Percentiles rank a stretch among this genome's conserved stretches.
Evolutionary conservation across 78 protist genomes (phyloP).

Genomic region (Andalucia godoyi): DNA sequence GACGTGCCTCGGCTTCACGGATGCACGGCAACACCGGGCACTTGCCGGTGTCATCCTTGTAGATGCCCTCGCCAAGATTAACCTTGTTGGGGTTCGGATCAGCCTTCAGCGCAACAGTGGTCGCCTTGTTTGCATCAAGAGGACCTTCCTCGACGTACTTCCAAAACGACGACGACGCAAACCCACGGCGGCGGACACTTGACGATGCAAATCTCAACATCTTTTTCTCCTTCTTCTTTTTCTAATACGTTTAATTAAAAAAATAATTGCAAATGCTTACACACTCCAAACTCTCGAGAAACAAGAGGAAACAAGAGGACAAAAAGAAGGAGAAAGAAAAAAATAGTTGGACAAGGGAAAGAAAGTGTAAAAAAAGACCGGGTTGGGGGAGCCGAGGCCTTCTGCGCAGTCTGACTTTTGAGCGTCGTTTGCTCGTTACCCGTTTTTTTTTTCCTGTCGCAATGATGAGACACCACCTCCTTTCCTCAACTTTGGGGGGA

Average conservation of each 20-base stretch:
- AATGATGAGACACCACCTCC: too few relatives aligned
- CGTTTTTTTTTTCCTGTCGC: too few relatives aligned
- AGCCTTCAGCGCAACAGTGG: neutral
- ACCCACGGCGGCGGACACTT: neutral
- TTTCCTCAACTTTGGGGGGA: too few relatives aligned
- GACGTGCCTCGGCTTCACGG: constrained; percentile 37
- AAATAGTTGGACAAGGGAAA: neutral
- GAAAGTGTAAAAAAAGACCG: neutral
- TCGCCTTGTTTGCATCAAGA: neutral
- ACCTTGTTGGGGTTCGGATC: constrained; percentile 11
- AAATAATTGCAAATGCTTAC: neutral
- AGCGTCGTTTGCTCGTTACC: too few relatives aligned
- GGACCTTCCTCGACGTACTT: neutral
- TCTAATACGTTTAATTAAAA: neutral
- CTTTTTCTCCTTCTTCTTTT: neutral
- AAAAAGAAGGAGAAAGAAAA: neutral
- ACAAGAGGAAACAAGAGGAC: neutral
- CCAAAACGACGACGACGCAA: neutral
- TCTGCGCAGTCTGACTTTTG: too few relatives aligned
- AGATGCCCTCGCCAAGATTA: constrained; percentile 74
- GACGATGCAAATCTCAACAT: neutral
- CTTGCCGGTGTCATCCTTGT: constrained; percentile 40
- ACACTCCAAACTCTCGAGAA: neutral
- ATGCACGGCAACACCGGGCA: constrained; percentile 8
- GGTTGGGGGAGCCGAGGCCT: too few relatives aligned